Conservation (phyloP, 371 early-diverging fungal genomes). For the Funneliformis caledonium region DNA sequence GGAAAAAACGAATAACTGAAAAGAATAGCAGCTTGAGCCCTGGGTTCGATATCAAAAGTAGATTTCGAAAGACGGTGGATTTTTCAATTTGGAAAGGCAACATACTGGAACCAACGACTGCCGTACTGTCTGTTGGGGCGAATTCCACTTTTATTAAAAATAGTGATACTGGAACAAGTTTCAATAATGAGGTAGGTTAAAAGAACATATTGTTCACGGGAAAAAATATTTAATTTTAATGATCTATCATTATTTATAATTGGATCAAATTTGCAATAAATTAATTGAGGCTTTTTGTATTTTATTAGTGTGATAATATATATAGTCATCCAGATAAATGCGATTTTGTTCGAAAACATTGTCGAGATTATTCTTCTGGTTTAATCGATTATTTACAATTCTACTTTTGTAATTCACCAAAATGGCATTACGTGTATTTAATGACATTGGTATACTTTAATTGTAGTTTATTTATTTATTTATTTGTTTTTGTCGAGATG, state of each 20-base stretch:
- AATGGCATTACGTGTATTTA: background rate
- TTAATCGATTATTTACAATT: conserved; percentile 64
- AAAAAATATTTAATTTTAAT: no score
- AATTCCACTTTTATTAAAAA: conserved; percentile 7
- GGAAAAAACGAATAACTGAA: conserved; percentile 10
- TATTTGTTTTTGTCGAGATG: background rate
- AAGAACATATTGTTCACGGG: background rate
- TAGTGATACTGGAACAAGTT: background rate
- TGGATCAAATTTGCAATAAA: background rate
- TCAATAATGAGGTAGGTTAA: background rate
- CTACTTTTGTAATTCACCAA: conserved; percentile 60
- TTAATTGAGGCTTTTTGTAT: background rate
- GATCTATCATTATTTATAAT: background rate
- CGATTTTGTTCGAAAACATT: conserved; percentile 57
- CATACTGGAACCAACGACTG: background rate
- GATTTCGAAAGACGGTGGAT: background rate
- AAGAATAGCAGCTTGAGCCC: background rate
- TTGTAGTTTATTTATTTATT: background rate
- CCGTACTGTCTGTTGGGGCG: background rate
- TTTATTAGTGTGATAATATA: conserved; percentile 58
- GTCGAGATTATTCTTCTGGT: conserved; percentile 60
- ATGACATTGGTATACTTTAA: conserved; percentile 5
- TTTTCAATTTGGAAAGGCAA: background rate
- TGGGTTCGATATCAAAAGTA: background rate
- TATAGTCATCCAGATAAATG: conserved; percentile 60